Evolutionary conservation across 352 stramenopile genomes (phyloP), one percentile per base, ranked within the genome.

Genomic region (Phytophthora melonis): DNA sequence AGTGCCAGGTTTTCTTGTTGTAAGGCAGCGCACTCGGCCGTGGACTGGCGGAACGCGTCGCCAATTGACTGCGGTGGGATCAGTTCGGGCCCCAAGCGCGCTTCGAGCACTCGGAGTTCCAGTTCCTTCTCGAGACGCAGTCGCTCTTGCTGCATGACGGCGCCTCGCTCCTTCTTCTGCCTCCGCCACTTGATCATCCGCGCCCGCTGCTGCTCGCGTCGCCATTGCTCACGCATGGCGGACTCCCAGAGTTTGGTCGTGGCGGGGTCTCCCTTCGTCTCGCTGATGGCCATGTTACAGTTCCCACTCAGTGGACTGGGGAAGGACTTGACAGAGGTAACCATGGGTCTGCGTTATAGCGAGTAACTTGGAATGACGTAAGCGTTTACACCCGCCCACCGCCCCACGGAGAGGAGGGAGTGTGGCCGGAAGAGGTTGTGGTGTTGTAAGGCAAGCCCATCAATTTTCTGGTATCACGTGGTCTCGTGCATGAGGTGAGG

Each of bases 141-240:
- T 16, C 58, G 58, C 21, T 65, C 58, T 19, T 65, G 41, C 16
- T 34, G 43, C 58, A 65, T n/a, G 10, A n/a, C 9, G 8, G n/a
- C 16, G 14, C 53, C 9, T 39, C 27, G 19, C 41, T 21, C 41
- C 41, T 64, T 64, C 41, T 65, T 65, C 41, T 56, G 43, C 9
- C 14, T 23, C 14, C 58, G 41, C 58, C 58, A 64, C 14, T 9
- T 54, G 14, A 47, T 23, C 58, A 65, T 65, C 58, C 58, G 58
- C n/a, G 36, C 3, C 21, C 58, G 58, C 19, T 65, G 43, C 18
- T 47, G 25, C 8, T 65, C 58, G 5, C 43, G 58, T 27, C 36
- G 41, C 43, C 7, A 57, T 14, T 65, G 9, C 18, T 55, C 43
- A 9, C n/a, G 19, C 19, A 55, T 34, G 11, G 49, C 25, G 9